Percentiles rank a stretch among this genome's conserved stretches.
Conservation (phyloP, 768 basidiomycete genomes). For the Rubroboletus pulcherrimus region DNA sequence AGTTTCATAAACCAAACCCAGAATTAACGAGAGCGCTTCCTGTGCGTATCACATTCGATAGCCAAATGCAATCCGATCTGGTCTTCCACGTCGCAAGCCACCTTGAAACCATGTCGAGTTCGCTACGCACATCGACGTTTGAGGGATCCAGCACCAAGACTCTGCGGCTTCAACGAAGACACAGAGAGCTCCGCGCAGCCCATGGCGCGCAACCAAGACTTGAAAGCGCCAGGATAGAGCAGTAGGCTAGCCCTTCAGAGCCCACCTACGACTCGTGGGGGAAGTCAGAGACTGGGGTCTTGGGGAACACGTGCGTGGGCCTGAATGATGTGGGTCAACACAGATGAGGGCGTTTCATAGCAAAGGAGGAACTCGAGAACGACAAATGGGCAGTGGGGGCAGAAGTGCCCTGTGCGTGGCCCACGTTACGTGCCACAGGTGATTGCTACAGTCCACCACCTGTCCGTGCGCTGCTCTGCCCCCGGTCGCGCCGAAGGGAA, state of each 20-base stretch:
- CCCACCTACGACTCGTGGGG: conserved; percentile 24
- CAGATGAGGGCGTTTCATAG: conserved; percentile 5
- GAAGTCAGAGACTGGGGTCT: conserved; percentile 44
- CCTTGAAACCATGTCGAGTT: conserved; percentile 52
- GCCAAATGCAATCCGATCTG: conserved; percentile 18
- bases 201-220: conserved; percentile 50
- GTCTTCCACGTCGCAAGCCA: conserved; percentile 26
- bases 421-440: conserved; percentile 16
- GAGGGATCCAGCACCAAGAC: conserved; percentile 37
- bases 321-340: conserved; percentile 28
- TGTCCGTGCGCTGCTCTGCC: conserved; percentile 44
- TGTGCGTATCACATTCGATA: conserved; percentile 34
- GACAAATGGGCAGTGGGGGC: conserved; percentile 30
- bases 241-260: conserved; percentile 11
- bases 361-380: conserved; percentile 18
- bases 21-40: conserved; percentile 25
- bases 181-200: conserved; percentile 32
- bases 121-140: conserved; percentile 51
- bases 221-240: conserved; percentile 53
- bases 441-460: conserved; percentile 9
- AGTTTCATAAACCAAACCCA: conserved; percentile 12
- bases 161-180: conserved; percentile 18
- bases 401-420: conserved; percentile 34
- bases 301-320: conserved; percentile 39
- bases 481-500: conserved; percentile 20